phyloP scores from a whole-genome alignment of 306 rosid genomes.

The Delonix regia region DNA sequence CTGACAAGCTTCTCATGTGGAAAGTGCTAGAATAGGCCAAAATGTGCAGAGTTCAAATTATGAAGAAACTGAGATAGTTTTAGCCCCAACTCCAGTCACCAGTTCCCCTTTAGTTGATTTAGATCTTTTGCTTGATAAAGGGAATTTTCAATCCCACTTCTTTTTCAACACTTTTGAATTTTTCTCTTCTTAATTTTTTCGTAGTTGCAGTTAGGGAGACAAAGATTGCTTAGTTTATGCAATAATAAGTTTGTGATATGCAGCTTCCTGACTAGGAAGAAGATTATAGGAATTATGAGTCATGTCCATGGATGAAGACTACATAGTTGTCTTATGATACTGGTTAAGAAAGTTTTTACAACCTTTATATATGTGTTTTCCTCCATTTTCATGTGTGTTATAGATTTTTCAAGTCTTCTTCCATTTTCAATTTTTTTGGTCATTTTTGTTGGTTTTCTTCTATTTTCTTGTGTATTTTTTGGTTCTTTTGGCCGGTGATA shows the following conservation, averaged over 20 bases:
- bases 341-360: conserved; percentile 37
- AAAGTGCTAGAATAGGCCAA: conserved; percentile 41
- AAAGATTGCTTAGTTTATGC: not conserved
- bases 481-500: too few species aligned
- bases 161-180: conserved; percentile 42
- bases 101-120: conserved; percentile 62
- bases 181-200: conserved; percentile 33
- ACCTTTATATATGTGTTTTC: too few species aligned
- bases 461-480: too few species aligned
- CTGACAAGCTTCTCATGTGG: not conserved
- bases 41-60: conserved; percentile 60
- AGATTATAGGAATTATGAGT: not conserved
- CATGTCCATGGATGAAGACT: conserved; percentile 7
- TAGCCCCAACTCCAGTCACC: conserved; percentile 61
- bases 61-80: conserved; percentile 58
- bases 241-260: conserved; percentile 17
- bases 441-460: too few species aligned
- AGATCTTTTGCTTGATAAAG: conserved; percentile 47
- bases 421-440: too few species aligned
- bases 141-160: conserved; percentile 53
- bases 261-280: conserved; percentile 36
- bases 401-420: too few species aligned
- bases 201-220: not conserved
- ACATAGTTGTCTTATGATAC: not conserved
- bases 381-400: too few species aligned